Evolutionary conservation across 495 filamentous ascomycete genomes (phyloP).

Genomic region (Astrothelium subdiscretum): DNA sequence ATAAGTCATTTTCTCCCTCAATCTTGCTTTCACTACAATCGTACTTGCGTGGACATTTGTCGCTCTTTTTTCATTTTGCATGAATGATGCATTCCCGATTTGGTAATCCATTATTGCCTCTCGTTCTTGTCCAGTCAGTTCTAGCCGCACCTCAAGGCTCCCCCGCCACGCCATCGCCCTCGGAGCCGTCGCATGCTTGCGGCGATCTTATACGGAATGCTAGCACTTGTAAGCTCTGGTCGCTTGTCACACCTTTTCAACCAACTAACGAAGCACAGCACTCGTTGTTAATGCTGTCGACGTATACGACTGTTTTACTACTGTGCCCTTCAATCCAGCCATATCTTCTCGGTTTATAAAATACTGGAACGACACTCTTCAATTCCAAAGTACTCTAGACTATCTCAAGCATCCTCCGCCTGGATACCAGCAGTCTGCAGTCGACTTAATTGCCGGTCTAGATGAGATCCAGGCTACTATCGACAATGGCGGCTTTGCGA

Average conservation of each 20-base stretch:
- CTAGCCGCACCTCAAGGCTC: neutral
- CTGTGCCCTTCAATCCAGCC: constrained; percentile 42
- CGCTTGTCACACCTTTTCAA: no score
- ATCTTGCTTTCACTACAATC: no score
- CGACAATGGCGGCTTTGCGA: constrained; percentile 27
- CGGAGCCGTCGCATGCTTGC: neutral
- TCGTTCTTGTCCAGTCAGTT: neutral
- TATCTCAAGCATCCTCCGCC: constrained; percentile 44
- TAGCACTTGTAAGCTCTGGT: neutral
- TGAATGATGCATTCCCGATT: neutral
- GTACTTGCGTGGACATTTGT: no score
- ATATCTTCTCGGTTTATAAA: constrained; percentile 39
- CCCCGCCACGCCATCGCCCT: neutral
- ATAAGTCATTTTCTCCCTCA: no score
- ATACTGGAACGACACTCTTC: constrained; percentile 43
- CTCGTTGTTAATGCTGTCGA: neutral
- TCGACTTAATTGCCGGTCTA: constrained; percentile 39
- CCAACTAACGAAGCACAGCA: neutral
- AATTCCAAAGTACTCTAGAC: constrained; percentile 45
- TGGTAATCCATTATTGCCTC: neutral
- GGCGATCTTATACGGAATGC: neutral
- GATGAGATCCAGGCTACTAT: constrained; percentile 33
- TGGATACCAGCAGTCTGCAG: constrained; percentile 41
- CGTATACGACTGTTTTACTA: constrained; percentile 40
- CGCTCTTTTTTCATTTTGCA: neutral